Conservation (phyloP, 768 basidiomycete species). For the Austroboletus eburneus region DNA sequence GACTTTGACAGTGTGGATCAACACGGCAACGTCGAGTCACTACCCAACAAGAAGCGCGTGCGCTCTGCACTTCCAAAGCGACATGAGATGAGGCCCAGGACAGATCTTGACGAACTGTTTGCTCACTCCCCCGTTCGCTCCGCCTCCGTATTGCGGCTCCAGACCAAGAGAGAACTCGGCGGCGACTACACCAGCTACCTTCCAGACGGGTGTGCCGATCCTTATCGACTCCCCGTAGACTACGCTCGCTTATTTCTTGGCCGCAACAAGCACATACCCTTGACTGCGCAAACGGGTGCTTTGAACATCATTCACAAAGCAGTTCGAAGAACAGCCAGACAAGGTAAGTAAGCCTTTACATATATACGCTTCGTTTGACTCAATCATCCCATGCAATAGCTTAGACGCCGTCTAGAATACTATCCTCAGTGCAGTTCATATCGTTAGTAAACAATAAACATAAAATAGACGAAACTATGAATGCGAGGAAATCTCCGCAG, state of each 20-base stretch:
- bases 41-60: slow-evolving; percentile 5
- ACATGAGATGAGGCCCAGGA: slow-evolving; percentile 21
- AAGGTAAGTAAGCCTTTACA: slow-evolving; percentile 9
- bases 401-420: slow-evolving; percentile 6
- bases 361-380: not conserved
- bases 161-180: slow-evolving; percentile 35
- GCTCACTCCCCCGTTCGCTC: not conserved
- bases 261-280: slow-evolving; percentile 38
- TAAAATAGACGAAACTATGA: slow-evolving; percentile 25
- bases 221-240: slow-evolving; percentile 34
- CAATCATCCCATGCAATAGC: slow-evolving; percentile 4
- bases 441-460: slow-evolving; percentile 22
- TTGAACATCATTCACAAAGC: slow-evolving; percentile 35
- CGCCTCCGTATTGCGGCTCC: slow-evolving; percentile 19
- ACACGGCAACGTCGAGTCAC: not conserved
- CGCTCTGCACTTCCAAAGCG: slow-evolving; percentile 1
- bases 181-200: slow-evolving; percentile 53
- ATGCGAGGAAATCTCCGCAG: slow-evolving; percentile 3
- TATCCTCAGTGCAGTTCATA: not conserved
- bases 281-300: slow-evolving; percentile 37
- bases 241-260: slow-evolving; percentile 43
- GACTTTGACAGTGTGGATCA: slow-evolving; percentile 9
- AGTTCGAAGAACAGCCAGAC: slow-evolving; percentile 4
- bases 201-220: slow-evolving; percentile 26
- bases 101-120: slow-evolving; percentile 21